Evolutionary conservation across 2,329 filamentous ascomycete genomes (phyloP).

Genomic region (Sporothrix pseudoabietina): DNA sequence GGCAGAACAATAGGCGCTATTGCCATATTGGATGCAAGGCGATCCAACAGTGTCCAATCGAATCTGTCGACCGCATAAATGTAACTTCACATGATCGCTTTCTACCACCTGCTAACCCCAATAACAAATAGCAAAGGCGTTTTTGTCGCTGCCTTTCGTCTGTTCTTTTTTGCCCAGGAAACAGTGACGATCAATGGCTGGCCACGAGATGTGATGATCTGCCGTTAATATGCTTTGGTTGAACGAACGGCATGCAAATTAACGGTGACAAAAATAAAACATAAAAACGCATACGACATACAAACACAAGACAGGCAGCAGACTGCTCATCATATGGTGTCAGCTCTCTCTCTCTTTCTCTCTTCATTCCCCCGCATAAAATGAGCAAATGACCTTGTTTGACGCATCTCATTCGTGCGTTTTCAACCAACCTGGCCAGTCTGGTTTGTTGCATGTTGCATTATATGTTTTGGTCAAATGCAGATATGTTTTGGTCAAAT

Average conservation of each 20-base stretch:
- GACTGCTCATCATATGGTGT: neutral
- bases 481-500: conserved; percentile 3
- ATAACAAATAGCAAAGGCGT: neutral
- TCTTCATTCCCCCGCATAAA: neutral
- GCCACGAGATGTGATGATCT: conserved; percentile 14
- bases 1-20: neutral
- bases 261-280: neutral
- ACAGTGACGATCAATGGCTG: neutral
- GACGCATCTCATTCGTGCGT: conserved; percentile 15
- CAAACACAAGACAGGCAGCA: conserved; percentile 5
- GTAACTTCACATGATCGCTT: conserved; percentile 21
- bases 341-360: neutral
- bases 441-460: conserved; percentile 4
- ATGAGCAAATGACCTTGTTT: conserved; percentile 13
- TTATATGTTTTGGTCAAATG: neutral
- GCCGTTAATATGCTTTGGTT: neutral
- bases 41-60: neutral
- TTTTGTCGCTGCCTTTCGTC: neutral
- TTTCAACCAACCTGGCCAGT: neutral
- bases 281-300: neutral
- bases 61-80: conserved; percentile 19
- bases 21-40: neutral
- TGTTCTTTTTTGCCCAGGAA: conserved; percentile 1
- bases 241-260: neutral
- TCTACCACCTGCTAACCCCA: neutral